Base-by-base conservation (phyloP, 2,329 filamentous ascomycete genomes). In the Periconia sp. region DNA sequence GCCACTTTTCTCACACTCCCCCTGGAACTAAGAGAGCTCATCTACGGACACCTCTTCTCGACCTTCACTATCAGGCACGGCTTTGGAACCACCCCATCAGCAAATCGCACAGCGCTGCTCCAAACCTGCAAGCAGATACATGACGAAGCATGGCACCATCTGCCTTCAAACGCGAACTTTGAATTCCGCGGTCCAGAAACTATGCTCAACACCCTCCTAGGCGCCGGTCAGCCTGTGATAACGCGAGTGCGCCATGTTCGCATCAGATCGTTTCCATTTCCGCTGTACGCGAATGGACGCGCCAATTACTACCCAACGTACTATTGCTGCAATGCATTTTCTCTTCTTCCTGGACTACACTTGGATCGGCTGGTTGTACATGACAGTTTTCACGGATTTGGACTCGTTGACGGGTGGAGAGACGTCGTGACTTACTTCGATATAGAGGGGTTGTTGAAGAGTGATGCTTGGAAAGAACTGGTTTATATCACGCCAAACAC, bases 371-470 rank as follows among this genome's bases (percentile, higher is more conserved):
- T 74, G 9, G 58, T 66, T 18, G 63, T 74, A 1, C 65, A 72
- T 19, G 71, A 74, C 44, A 64, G 63, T 40, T 73, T 69, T 60
- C 71, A 74, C 51, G 69, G 66, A n/a, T 66, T 66, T 43, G 70
- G 68, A 6, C 50, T 70, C 43, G 62, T 64, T 17, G 69, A 70
- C 44, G 63, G 64, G 17, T 73, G 66, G 66, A 65, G 68, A 48
- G 68, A 72, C 51, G 60, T 70, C 8, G 69, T 65, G 1, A 73
- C 70, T 3, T 73, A 73, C 35, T 64, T 68, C 44, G 69, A 73
- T 35, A 65, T 72, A 27, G 70, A 72, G 51, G 53, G 54, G 3
- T 53, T 74, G 3, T 45, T 73, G 37, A 63, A 65, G 7, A 63
- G 69, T 54, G 61, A 70, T 35, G 70, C 61, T 1, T 74, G 71